These are phyloP conservation scores for Cephalotrichum gorgonifer DNA, from an alignment of 2,329 filamentous ascomycete species.

Conservation along the genomic window DNA sequence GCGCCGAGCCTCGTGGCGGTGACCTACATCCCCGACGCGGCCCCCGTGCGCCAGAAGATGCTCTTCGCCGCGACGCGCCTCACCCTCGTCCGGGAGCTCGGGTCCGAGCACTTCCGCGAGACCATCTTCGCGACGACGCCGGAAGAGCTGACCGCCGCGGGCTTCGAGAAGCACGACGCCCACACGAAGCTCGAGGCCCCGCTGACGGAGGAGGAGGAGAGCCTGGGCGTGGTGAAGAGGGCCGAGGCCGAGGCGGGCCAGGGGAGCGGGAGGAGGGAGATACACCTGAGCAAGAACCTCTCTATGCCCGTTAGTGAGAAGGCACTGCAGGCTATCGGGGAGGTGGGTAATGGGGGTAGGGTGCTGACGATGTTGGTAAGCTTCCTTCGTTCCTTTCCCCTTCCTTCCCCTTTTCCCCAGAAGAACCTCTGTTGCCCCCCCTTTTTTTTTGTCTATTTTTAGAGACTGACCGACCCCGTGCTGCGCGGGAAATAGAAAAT, in stretches of 20 bases:
- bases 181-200: conserved; percentile 57
- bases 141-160: conserved; percentile 57
- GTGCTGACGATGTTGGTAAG: conserved; percentile 57
- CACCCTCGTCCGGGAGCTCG: conserved; percentile 65
- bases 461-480: too few relatives aligned
- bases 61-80: conserved; percentile 70
- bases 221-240: conserved; percentile 60
- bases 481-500: conserved; percentile 52
- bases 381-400: conserved; percentile 6
- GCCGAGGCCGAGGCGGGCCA: conserved; percentile 65
- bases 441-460: too few relatives aligned
- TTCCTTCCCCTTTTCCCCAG: too few relatives aligned
- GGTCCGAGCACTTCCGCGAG: conserved; percentile 68
- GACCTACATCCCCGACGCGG: conserved; percentile 70
- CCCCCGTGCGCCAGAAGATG: conserved; percentile 78
- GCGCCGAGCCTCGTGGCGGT: conserved; percentile 54
- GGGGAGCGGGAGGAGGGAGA: conserved; percentile 51
- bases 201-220: conserved; percentile 68
- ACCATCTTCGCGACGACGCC: conserved; percentile 62
- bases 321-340: conserved; percentile 53
- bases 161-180: conserved; percentile 63
- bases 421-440: too few relatives aligned
- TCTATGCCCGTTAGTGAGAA: conserved; percentile 50
- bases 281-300: conserved; percentile 46
- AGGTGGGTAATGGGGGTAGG: conserved; percentile 40